Base-by-base conservation (phyloP, 768 basidiomycete genomes). In the Pleurotus cornucopiae region DNA sequence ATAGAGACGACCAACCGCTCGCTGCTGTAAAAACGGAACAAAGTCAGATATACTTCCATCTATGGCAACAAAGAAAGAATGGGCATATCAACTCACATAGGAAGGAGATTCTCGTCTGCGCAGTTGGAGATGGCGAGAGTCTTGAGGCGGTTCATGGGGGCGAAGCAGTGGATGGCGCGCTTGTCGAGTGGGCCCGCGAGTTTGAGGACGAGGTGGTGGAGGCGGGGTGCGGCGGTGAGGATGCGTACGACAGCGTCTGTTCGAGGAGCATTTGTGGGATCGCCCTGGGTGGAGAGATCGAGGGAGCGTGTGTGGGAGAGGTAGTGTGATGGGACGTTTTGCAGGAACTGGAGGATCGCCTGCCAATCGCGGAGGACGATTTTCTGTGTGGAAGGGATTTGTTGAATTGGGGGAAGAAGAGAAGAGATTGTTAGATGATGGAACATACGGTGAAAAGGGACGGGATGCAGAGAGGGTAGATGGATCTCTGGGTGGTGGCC, bases 1-100 rank as follows among this genome's bases (percentile, higher is more conserved):
- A 90, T 83, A 5, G 82, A 78, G 13, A 89, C 87, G 54, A 81
- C 84, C 0, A 88, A 74, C 21, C 88, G 76, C 64, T 90, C 88
- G 69, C 83, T 85, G 71, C 84, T 86, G 59, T 14, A 58, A 30
- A 58, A 30, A 26, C 41, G 46, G 20, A 40, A 6, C 23, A 20
- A 16, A 39, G 18, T n/a, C 11, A 34, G 30, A 4, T 18, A 18
- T 18, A 23, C 3, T 34, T 34, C 30, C 11, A 3, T 11, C 2
- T 56, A 21, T 30, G 38, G 41, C 45, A 18, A 18, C 18, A 18
- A 18, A 18, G 18, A 18, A 57, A 58, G 39, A 12, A 38, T 56
- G 14, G 16, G 45, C 23, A n/a, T 78, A 20, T 25, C 23, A 5
- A 25, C 23, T 59, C 66, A 81, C 80, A 82, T 67, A 38, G 80